Evolutionary conservation across 208 protist genomes (phyloP).

Genomic region (Crithidia fasciculata): DNA sequence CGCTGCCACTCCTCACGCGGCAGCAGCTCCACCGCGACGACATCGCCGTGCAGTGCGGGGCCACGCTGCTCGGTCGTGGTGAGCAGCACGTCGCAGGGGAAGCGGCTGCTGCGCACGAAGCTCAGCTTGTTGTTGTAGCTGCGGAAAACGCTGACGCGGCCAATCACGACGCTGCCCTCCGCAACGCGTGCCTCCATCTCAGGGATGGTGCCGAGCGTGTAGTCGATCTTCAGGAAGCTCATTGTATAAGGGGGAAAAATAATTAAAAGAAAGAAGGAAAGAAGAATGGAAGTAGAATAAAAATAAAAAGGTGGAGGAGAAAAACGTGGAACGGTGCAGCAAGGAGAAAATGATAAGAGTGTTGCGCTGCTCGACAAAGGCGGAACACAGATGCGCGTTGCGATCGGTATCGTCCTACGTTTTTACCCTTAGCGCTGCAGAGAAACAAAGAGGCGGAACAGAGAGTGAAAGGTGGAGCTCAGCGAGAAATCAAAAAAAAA

Average conservation of each 20-base stretch:
- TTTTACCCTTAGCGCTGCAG: too few species aligned
- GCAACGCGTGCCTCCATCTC: constrained; percentile 50
- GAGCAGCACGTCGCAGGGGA: constrained; percentile 64
- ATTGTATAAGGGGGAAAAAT: not conserved
- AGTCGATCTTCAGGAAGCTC: constrained; percentile 23
- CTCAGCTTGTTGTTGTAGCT: constrained; percentile 43
- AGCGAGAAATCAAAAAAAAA: too few species aligned
- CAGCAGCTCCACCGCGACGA: constrained; percentile 74
- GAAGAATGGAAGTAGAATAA: not conserved
- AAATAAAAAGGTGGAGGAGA: constrained; percentile 8
- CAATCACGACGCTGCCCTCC: constrained; percentile 67
- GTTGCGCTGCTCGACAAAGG: too few species aligned
- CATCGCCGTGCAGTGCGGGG: constrained; percentile 53
- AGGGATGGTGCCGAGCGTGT: constrained; percentile 45
- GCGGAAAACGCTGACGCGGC: constrained; percentile 46
- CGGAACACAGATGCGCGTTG: not conserved
- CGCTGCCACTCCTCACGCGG: constrained; percentile 20
- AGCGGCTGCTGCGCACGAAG: constrained; percentile 55
- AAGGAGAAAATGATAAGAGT: too few species aligned
- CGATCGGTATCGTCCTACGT: too few species aligned
- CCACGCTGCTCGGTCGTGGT: constrained; percentile 37
- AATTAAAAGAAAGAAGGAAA: not conserved
- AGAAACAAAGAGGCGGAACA: too few species aligned
- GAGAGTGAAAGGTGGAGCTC: too few species aligned
- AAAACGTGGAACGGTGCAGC: not conserved